Base-by-base conservation (phyloP, 768 basidiomycete genomes). In the Leccinum uliginosum region DNA sequence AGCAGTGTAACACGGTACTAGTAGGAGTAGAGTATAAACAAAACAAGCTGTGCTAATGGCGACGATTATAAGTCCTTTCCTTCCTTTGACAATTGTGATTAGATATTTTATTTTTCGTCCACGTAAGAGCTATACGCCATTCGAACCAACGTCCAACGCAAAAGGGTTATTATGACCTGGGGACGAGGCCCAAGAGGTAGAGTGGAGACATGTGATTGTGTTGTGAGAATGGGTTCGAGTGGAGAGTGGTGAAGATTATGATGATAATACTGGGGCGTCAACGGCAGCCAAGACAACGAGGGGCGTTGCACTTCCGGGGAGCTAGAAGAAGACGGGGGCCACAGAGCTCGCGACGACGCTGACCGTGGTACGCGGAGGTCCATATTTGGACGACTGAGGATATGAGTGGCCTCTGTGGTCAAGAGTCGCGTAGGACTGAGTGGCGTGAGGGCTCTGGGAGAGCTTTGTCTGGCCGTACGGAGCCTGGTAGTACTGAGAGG, bases 251-350 rank as follows among this genome's bases (percentile, higher is more conserved):
- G 8, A 46, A 29, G 55, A 45, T 38, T 56, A 32, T 55, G 32
- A 3, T 50, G 60, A 24, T 27, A 38, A 21, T 48, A 14, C 12
- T 34, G 50, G 21, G 21, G 48, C 56, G 53, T 59, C 56, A 3
- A 56, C 29, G 53, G 46, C 51, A 51, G 46, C 43, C 21, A 10
- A 10, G 52, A 43, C 12, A 29, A 26, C 4, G 47, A 46, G 46
- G 23, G 53, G 43, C 7, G 15, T 29, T 51, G 51, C 40, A n/a
- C n/a, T 32, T 12, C 30, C 24, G 29, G 40, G 14, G 30, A 4
- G 23, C 76, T 69, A 86, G 74, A 86, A 86, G 74, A 86, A 84
- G 34, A 83, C 78, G 49, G 84, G 76, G 45, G 79, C 83, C 27
- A 74, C 78, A 17, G 76, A 69, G 40, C 78, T 75, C 45, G 83